Evolutionary conservation across 768 basidiomycete species (phyloP), one percentile per base, ranked within the genome.

Genomic region (Tephrocybe sp.): DNA sequence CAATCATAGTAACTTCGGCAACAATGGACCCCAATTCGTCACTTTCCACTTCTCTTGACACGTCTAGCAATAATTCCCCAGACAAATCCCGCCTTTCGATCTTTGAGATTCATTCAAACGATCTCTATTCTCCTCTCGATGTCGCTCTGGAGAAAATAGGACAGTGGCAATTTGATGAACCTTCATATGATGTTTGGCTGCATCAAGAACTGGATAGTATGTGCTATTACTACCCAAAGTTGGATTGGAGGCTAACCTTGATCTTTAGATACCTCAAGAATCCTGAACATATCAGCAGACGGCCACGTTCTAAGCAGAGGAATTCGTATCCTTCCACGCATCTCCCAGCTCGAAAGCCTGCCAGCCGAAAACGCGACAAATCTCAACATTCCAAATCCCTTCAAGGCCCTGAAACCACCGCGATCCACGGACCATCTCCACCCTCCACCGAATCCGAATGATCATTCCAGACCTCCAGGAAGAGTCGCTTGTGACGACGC

Each of bases 161-260:
- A 6, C 77, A 82, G 40, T 85, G 83, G 80, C 60, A 72, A 19
- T 62, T 82, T 5, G 74, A 79, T 35, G 79, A 83, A 10, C 70
- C 72, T 12, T 67, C 75, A 0, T 65, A 67, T 43, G 73, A 73
- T 17, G 62, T 76, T 11, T 78, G 75, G 2, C 62, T 86, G 10
- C 65, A 75, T 49, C 62, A 68, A 44, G 76, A 78, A 49, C 53
- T 60, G 10, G 75, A 82, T 39, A 72, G 85, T 85, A 60, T 41
- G 72, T 65, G 13, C 16, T 20, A 11, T 30, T 17, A 19, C 32
- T 5, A 22, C 5, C 42, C 45, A 40, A 30, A 30, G 35, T 38
- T 14, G 54, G 62, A 49, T n/a, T 1, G 20, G 32, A 16, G 45
- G 39, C 39, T 43, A 22, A 40, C 20, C 39, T 42, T 51, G 26